These are phyloP conservation scores for Hordeum vulgare DNA, from an alignment of 176 grass and related monocot genomes.

Conservation along the genomic window DNA sequence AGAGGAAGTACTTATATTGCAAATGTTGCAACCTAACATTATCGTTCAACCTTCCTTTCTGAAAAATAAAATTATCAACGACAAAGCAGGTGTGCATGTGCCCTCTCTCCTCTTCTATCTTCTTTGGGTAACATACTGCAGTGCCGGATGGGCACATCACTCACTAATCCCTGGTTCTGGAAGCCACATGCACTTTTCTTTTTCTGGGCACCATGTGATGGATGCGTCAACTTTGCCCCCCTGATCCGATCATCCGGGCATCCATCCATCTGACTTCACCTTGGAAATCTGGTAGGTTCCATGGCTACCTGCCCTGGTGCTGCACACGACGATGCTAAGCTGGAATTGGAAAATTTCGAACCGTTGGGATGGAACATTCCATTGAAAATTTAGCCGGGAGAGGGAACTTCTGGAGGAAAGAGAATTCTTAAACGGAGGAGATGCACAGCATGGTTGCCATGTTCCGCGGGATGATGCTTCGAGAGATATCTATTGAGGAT, in stretches of 20 bases:
- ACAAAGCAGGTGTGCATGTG: no score
- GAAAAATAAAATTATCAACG: no score
- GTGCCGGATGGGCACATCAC: neutral
- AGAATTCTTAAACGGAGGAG: neutral
- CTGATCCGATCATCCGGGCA: neutral
- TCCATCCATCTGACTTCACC: neutral
- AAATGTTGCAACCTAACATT: neutral
- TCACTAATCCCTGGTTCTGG: neutral
- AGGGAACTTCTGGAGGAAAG: conserved; percentile 10
- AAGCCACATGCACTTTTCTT: neutral
- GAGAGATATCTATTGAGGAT: neutral
- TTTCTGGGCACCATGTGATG: neutral
- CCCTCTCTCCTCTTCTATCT: no score
- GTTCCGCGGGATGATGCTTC: neutral
- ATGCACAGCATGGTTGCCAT: neutral
- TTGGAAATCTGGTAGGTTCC: neutral
- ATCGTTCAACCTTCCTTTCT: no score
- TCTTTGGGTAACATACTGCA: neutral
- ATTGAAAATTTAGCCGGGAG: neutral
- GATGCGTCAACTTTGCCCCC: neutral
- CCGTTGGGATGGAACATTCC: neutral
- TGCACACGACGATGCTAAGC: neutral
- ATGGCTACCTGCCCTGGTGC: neutral
- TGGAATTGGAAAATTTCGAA: neutral
- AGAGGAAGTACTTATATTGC: no score